Evolutionary conservation across 1,139 yeast genomes (phyloP).

Genomic region (Yamadazyma spencermartinsiae): DNA sequence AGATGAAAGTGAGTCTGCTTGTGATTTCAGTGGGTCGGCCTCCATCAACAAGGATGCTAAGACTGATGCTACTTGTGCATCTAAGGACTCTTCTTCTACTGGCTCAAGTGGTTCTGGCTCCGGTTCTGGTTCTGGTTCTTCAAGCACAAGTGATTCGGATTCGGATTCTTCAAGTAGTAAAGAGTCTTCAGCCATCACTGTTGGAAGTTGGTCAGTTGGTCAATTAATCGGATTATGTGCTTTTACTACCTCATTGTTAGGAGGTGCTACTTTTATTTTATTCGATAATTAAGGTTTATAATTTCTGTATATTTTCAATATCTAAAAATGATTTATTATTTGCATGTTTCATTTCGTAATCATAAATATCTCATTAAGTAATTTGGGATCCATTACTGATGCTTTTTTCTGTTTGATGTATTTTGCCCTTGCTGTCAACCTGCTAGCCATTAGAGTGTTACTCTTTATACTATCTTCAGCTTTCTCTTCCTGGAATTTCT

Average conservation of each 20-base stretch:
- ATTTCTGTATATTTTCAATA: slow-evolving; percentile 3
- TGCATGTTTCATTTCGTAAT: slow-evolving; percentile 43
- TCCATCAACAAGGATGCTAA: slow-evolving; percentile 41
- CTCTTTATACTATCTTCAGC: slow-evolving; percentile 24
- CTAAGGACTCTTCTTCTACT: slow-evolving; percentile 35
- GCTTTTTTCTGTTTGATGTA: slow-evolving; percentile 90
- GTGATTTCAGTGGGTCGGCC: slow-evolving; percentile 72
- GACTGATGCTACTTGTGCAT: slow-evolving; percentile 57
- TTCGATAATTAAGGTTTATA: slow-evolving; percentile 18
- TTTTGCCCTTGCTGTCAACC: slow-evolving; percentile 77
- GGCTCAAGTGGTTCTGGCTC: slow-evolving; percentile 22
- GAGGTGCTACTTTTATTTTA: slow-evolving; percentile 39
- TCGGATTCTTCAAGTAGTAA: slow-evolving; percentile 17
- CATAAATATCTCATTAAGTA: slow-evolving; percentile 92
- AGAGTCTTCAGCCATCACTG: slow-evolving; percentile 19
- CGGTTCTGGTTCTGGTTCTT: slow-evolving; percentile 23
- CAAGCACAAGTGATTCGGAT: slow-evolving; percentile 18
- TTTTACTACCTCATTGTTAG: slow-evolving; percentile 35
- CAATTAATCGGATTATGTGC: slow-evolving; percentile 34
- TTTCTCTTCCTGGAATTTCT: slow-evolving; percentile 14
- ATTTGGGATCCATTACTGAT: slow-evolving; percentile 84
- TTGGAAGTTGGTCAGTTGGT: slow-evolving; percentile 27
- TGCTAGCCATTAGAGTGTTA: slow-evolving; percentile 50
- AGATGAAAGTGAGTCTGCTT: slow-evolving; percentile 47
- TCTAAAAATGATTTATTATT: slow-evolving; percentile 2